phyloP scores from a whole-genome alignment of 108 stramenopile genomes.

The Heterococcus sp. region DNA sequence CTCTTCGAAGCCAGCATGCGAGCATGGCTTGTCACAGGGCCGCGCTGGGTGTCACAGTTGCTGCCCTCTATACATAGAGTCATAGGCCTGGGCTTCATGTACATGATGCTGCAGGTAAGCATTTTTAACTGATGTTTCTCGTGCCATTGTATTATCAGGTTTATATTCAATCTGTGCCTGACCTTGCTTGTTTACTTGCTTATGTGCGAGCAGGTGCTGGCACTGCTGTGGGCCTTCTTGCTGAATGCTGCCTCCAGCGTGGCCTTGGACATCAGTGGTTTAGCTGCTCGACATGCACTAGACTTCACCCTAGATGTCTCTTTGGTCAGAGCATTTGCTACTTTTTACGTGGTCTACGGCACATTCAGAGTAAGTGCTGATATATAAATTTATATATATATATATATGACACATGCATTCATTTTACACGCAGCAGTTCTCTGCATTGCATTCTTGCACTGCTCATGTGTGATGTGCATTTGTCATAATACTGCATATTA shows the following conservation, averaged over 20 bases:
- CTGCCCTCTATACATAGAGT: conserved; percentile 35
- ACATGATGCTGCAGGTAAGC: neutral
- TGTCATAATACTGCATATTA: no score
- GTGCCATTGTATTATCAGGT: neutral
- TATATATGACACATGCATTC: no score
- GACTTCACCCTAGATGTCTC: conserved; percentile 26
- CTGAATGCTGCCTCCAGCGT: conserved; percentile 32
- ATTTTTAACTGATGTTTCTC: neutral
- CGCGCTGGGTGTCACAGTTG: conserved; percentile 17
- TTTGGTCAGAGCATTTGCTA: conserved; percentile 31
- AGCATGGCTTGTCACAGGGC: conserved; percentile 24
- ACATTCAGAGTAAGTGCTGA: conserved; percentile 22
- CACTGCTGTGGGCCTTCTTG: conserved; percentile 36
- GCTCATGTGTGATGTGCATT: no score
- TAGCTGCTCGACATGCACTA: conserved; percentile 24
- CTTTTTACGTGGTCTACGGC: conserved; percentile 38
- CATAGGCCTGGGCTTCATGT: conserved; percentile 41
- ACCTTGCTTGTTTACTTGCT: neutral
- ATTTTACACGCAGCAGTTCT: no score
- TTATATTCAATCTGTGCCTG: neutral
- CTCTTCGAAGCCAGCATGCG: conserved; percentile 29
- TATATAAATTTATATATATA: no score
- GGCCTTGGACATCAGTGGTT: conserved; percentile 27
- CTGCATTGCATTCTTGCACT: no score
- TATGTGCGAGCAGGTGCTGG: conserved; percentile 25